phyloP scores from a whole-genome alignment of 768 basidiomycete species.

The Ephemerocybe angulata region DNA sequence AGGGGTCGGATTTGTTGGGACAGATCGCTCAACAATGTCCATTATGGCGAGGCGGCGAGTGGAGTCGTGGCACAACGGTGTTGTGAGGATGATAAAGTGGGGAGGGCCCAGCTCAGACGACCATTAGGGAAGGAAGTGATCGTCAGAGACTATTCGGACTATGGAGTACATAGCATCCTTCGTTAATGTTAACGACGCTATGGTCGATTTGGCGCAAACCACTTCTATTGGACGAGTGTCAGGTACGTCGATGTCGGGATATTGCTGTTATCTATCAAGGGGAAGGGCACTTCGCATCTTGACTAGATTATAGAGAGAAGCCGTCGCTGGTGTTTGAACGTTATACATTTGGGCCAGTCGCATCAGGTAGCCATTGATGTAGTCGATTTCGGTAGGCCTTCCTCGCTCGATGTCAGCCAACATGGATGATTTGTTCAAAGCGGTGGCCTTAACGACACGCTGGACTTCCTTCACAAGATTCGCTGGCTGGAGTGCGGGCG shows the following conservation, averaged over 20 bases:
- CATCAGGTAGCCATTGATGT: constrained; percentile 78
- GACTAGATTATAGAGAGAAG: constrained; percentile 54
- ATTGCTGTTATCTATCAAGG: constrained; percentile 41
- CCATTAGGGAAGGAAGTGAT: constrained; percentile 29
- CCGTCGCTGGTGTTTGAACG: constrained; percentile 56
- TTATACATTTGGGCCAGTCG: constrained; percentile 54
- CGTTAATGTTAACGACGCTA: too few relatives aligned
- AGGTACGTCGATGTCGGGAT: not conserved
- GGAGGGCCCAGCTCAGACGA: constrained; percentile 54
- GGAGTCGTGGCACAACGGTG: constrained; percentile 61
- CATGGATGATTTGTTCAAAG: constrained; percentile 77
- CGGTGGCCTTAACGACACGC: constrained; percentile 55
- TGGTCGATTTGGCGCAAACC: too few relatives aligned
- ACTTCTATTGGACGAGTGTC: not conserved
- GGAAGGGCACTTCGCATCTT: constrained; percentile 56
- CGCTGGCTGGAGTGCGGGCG: constrained; percentile 40
- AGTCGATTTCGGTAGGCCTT: constrained; percentile 71
- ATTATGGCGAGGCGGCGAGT: constrained; percentile 63
- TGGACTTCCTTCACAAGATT: constrained; percentile 55
- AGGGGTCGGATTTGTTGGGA: constrained; percentile 69
- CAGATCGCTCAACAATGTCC: constrained; percentile 69
- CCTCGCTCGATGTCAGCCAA: constrained; percentile 64
- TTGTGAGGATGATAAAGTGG: constrained; percentile 52
- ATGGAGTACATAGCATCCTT: too few relatives aligned
- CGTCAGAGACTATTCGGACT: too few relatives aligned